Evolutionary conservation across 2,329 filamentous ascomycete genomes (phyloP), one percentile per base, ranked within the genome.

Genomic region (Parastagonospora nodorum): DNA sequence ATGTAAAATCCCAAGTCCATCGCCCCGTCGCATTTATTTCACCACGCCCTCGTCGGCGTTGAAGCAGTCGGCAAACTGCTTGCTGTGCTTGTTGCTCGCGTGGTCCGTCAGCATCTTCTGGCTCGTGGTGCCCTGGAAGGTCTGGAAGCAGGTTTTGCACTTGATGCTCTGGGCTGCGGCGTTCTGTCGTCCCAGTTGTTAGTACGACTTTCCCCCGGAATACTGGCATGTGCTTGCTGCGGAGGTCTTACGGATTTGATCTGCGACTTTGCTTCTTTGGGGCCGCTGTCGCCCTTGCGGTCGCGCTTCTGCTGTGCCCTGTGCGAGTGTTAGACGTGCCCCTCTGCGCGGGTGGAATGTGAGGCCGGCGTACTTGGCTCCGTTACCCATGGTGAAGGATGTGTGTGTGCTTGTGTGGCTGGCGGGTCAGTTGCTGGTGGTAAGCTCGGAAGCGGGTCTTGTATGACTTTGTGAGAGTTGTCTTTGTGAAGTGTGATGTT

Each of bases 81-180:
- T 90, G 78, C 77, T 86, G 78, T 92, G 89, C 80, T 90, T 91
- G 77, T 90, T 90, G 58, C 76, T 71, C 55, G 88, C 87, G 74
- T 92, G 89, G 67, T 88, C 84, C 53, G 81, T 83, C 56, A 92
- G 83, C 56, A 88, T 85, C 66, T 87, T 87, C 55, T 82, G 84
- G 69, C 88, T 87, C 54, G 87, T 88, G 31, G 89, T 92, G 79
- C 88, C 87, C 63, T 92, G 82, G 78, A 92, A 92, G 28, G 88
- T 89, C 63, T 87, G 83, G 76, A 86, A 88, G 87, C 89, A 92
- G 67, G 85, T 80, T 61, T 83, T 77, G 82, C 89, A 92, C 75
- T 90, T 87, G 74, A 92, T 89, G 68, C 83, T 86, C 79, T 86
- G 88, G 52, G 89, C 88, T 62, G 86, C 80, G 63, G 83, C 80